A percentile compares a stretch with the other conserved stretches of the same genome.
Evolutionary conservation across 805 yeast genomes (phyloP).

Genomic region (Zygoascus tannicola): DNA sequence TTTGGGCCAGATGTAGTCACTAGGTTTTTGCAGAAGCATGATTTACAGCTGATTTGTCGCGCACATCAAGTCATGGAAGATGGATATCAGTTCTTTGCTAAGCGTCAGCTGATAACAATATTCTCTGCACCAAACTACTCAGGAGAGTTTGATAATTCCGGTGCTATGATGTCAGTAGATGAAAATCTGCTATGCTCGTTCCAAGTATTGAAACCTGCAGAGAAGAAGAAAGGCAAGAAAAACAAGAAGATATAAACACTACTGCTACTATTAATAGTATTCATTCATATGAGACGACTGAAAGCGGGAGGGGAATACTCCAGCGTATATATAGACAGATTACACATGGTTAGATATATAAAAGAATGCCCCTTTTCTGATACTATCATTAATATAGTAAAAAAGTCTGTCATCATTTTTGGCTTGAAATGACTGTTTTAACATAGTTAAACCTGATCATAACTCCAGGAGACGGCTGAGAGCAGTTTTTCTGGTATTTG

Average conservation of each 20-base stretch:
- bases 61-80: slow-evolving; percentile 99
- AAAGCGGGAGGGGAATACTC: no score
- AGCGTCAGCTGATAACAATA: slow-evolving; percentile 90
- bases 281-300: not conserved
- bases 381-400: not conserved
- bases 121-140: slow-evolving; percentile 97
- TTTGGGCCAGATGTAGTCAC: slow-evolving; percentile 99
- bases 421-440: not conserved
- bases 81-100: slow-evolving; percentile 94
- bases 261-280: not conserved
- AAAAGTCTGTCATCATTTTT: not conserved
- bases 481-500: not conserved
- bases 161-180: slow-evolving; percentile 99
- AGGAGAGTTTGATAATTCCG: slow-evolving; percentile 98
- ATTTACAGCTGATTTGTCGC: slow-evolving; percentile 94
- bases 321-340: no score
- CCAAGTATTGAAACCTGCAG: slow-evolving; percentile 90
- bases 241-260: slow-evolving; percentile 27
- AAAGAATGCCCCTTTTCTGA: not conserved
- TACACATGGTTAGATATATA: not conserved
- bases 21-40: slow-evolving; percentile 91
- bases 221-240: slow-evolving; percentile 76
- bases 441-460: not conserved
- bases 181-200: slow-evolving; percentile 92
- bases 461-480: not conserved